Percentiles rank a stretch among this genome's conserved stretches.
Conservation (phyloP, 345 rosid genomes). For the Populus davidiana region DNA sequence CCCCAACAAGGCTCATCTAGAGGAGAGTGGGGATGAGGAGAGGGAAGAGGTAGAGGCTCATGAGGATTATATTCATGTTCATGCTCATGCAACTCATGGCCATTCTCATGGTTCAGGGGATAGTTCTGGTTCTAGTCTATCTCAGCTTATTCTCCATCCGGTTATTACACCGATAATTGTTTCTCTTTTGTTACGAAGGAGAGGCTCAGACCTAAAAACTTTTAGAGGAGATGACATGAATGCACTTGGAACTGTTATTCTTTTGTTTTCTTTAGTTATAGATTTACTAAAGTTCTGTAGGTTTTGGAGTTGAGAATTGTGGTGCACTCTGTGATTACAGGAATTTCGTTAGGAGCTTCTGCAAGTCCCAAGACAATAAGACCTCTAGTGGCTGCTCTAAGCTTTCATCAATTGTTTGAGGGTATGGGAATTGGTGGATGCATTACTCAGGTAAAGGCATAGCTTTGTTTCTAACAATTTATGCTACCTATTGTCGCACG, state of each 20-base stretch:
- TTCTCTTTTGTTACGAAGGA: too few relatives aligned
- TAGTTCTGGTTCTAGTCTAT: not conserved
- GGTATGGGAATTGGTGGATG: slow-evolving; percentile 35
- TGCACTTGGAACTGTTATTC: too few relatives aligned
- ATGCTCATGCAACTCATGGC: slow-evolving; percentile 38
- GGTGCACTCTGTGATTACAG: slow-evolving; percentile 31
- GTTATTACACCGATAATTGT: slow-evolving; percentile 37
- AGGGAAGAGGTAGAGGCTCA: not conserved
- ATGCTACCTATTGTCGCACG: too few relatives aligned
- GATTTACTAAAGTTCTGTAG: too few relatives aligned
- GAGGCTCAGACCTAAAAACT: too few relatives aligned
- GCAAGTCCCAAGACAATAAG: slow-evolving; percentile 23
- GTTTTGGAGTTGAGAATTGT: slow-evolving; percentile 27
- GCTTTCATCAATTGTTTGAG: slow-evolving; percentile 32
- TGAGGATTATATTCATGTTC: not conserved
- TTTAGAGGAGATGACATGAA: too few relatives aligned
- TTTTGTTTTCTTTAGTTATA: too few relatives aligned
- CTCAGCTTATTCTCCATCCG: slow-evolving; percentile 46
- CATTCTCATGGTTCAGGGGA: slow-evolving; percentile 32
- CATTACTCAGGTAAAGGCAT: slow-evolving; percentile 15
- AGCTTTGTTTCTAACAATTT: too few relatives aligned
- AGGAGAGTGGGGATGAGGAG: slow-evolving; percentile 21
- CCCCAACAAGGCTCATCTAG: not conserved
- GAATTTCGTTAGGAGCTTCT: slow-evolving; percentile 27
- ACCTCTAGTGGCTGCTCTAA: slow-evolving; percentile 21